Evolutionary conservation across 2,329 filamentous ascomycete species (phyloP), one percentile per base, ranked within the genome.

Genomic region (Sporothrix brunneoviolacea): DNA sequence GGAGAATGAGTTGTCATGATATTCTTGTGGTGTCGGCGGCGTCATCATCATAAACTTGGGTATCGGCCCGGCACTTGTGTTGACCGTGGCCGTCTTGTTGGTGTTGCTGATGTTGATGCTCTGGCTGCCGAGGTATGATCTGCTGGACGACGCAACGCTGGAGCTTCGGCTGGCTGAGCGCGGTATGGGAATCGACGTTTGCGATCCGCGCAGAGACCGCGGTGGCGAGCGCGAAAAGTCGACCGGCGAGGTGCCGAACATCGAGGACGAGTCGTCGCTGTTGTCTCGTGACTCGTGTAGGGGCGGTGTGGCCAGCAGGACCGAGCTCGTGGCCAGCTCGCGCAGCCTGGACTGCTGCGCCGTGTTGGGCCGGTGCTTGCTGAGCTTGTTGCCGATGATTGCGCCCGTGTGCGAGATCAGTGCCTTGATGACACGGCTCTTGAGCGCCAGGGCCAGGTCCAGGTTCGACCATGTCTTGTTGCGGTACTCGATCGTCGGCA

Each of bases 381-480:
- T 88, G 68, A 98, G 88, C 65, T 98, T 98, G 75, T 98, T 98
- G 49, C 91, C 89, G 44, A 98, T 89, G 58, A 98, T 96, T 51
- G 93, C 90, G 32, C 93, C 93, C 0, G 91, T 91, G 63, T 98
- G 93, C 2, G 88, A 93, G 61, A 98, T 94, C 40, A 98, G 76
- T 0, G 93, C 91, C 62, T 90, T 88, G 63, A 95, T 88, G 52
- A 97, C 87, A 41, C 95, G 91, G 64, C 91, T 94, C 71, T 98
- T 97, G 48, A 98, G 76, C 13, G 90, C 86, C 42, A 97, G 75
- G 1, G 91, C 91, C 9, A 98, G 80, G 62, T 98, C 93, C 7
- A 98, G 78, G 65, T 97, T 98, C 7, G 90, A 96, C 93, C 93
- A 98, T 8, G 91, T 97, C 74, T 98, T 98, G 75, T 98, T 98